Evolutionary conservation across 2,329 filamentous ascomycete genomes (phyloP).

Genomic region (Mycosphaerelloides madeirae): DNA sequence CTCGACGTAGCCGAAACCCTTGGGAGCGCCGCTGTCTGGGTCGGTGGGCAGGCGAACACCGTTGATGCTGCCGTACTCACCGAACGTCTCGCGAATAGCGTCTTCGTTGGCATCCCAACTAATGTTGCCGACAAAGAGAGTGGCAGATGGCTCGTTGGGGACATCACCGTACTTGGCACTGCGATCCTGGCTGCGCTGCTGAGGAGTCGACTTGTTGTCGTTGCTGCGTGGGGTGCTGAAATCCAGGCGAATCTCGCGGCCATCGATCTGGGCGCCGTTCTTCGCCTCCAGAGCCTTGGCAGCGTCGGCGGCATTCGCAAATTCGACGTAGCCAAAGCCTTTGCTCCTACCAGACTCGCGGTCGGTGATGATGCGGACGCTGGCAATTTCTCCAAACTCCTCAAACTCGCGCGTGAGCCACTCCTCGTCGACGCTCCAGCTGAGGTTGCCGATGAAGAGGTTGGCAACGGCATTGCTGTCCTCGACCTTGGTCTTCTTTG

Average conservation of each 20-base stretch:
- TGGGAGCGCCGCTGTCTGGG: constrained; percentile 73
- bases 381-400: constrained; percentile 65
- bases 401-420: constrained; percentile 77
- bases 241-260: constrained; percentile 72
- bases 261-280: constrained; percentile 69
- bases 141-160: constrained; percentile 74
- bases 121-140: constrained; percentile 87
- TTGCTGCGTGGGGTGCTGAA: constrained; percentile 65
- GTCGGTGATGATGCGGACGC: constrained; percentile 78
- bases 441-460: constrained; percentile 84
- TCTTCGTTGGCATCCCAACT: constrained; percentile 80
- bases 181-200: constrained; percentile 50
- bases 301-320: constrained; percentile 62
- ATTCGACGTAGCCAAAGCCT: constrained; percentile 91
- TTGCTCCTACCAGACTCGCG: constrained; percentile 76
- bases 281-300: constrained; percentile 69
- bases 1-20: constrained; percentile 90
- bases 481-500: constrained; percentile 67
- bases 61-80: constrained; percentile 63
- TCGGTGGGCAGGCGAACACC: constrained; percentile 87
- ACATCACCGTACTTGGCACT: constrained; percentile 70
- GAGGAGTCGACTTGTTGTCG: constrained; percentile 38
- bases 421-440: constrained; percentile 85
- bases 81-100: constrained; percentile 67
- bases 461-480: constrained; percentile 51